Evolutionary conservation across 2,329 filamentous ascomycete genomes (phyloP), one percentile per base, ranked within the genome.

Genomic region (Microcyclospora pomicola): DNA sequence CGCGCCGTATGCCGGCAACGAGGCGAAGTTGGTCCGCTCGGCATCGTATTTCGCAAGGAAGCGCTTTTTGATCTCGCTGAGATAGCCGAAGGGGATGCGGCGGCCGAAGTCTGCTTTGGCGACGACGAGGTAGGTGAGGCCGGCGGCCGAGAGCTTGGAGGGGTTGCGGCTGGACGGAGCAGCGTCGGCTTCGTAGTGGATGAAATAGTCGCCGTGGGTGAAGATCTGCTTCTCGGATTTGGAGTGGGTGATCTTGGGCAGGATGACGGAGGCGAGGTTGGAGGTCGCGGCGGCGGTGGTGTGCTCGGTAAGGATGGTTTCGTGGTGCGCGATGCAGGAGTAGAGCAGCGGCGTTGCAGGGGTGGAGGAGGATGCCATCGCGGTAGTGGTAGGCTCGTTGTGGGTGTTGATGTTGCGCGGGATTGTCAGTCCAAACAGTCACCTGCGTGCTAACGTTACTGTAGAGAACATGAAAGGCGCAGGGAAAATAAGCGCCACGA

Each of bases 161-260:
- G 52, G 37, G n/a, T 38, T 38, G 15, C 46, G 43, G 24, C 46
- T 47, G 5, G 55, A 51, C 29, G 52, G 46, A 6, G 44, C 33
- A 0, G 85, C 77, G 56, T 91, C 82, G 54, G 87, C 75, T 56
- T 96, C 82, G 69, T 93, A 95, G 71, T 98, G 88, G 61, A 96
- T 91, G 69, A 91, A 85, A 61, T 92, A 79, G 42, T 79, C 70
- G 64, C 86, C 82, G 88, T 96, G 48, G 16, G 50, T 52, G 67
- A 93, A 95, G 38, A 88, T 96, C 48, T 93, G 75, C 64, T 95
- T 95, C 56, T 93, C 78, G 1, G 86, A 71, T 24, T 72, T 67
- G 46, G 69, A 65, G 66, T 98, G 91, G 39, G 73, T 71, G 68
- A 98, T 93, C 62, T 94, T 94, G 41, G 92, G 91, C 33, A 98